A percentile compares a stretch with the other conserved stretches of the same genome.
Conservation (phyloP, 2,329 filamentous ascomycete genomes). For the Talaromyces pinophilus region DNA sequence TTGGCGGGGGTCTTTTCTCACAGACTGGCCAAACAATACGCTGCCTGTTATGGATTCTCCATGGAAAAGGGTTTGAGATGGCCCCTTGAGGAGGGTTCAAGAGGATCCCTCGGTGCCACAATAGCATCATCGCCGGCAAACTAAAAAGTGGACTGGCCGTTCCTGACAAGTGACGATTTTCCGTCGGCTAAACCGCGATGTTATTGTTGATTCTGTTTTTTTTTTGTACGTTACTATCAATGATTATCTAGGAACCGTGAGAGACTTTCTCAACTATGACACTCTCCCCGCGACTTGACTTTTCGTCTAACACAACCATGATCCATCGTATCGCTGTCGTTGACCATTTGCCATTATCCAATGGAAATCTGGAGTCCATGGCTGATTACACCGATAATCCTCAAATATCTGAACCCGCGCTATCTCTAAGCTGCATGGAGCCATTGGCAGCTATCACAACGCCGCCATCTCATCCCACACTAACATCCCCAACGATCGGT, state of each 20-base stretch:
- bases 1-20: slow-evolving; percentile 12
- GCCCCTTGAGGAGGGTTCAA: neutral
- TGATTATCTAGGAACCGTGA: neutral
- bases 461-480: slow-evolving; percentile 17
- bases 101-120: slow-evolving; percentile 13
- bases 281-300: neutral
- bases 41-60: neutral
- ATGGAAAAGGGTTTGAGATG: slow-evolving; percentile 10
- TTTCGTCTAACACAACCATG: neutral
- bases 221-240: neutral
- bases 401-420: neutral
- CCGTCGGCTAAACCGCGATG: neutral
- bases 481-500: slow-evolving; percentile 8
- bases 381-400: slow-evolving; percentile 5
- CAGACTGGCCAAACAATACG: neutral
- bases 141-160: neutral
- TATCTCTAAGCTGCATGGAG: slow-evolving; percentile 16
- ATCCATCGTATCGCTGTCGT: neutral
- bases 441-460: slow-evolving; percentile 13
- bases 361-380: neutral
- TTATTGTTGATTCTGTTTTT: neutral
- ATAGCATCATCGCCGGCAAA: slow-evolving; percentile 10
- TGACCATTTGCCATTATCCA: neutral
- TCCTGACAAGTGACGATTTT: slow-evolving; percentile 10
- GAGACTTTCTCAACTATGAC: neutral